phyloP scores from a whole-genome alignment of 2,329 filamentous ascomycete species.

The Arthrocladium fulminans region DNA sequence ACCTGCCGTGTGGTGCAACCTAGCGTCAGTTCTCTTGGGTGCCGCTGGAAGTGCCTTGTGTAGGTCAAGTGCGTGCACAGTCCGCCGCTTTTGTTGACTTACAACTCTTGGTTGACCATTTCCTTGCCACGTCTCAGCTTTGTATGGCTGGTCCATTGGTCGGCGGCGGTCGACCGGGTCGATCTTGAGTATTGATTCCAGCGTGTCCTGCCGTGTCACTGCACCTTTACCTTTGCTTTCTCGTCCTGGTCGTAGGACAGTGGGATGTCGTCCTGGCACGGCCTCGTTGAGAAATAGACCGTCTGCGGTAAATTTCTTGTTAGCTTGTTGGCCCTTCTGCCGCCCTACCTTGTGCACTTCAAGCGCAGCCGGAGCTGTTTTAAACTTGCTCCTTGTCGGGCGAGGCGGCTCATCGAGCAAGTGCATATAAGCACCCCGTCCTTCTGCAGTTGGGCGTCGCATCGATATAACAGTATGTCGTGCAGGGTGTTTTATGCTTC shows the following conservation, averaged over 20 bases:
- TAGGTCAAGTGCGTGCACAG: too few species aligned
- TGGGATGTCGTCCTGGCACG: neutral
- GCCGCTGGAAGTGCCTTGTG: neutral
- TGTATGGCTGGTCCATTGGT: neutral
- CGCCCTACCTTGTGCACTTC: neutral
- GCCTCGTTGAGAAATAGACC: neutral
- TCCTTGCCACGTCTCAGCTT: neutral
- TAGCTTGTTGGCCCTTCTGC: neutral
- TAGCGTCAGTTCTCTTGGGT: too few species aligned
- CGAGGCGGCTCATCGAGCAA: neutral
- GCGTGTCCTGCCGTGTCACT: neutral
- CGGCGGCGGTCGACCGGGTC: neutral
- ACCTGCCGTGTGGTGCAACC: too few species aligned
- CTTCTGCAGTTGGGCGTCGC: neutral
- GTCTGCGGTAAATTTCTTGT: neutral
- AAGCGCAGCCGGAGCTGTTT: neutral
- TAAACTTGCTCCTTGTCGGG: neutral
- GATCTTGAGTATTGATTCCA: too few species aligned
- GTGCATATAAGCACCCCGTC: slow-evolving; percentile 5
- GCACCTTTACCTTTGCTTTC: neutral
- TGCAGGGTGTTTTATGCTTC: neutral
- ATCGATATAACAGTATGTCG: neutral
- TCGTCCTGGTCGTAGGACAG: neutral
- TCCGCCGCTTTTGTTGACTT: neutral
- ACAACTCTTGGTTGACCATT: neutral